Evolutionary conservation across 108 stramenopile species (phyloP).

Genomic region (Bacterosira constricta): DNA sequence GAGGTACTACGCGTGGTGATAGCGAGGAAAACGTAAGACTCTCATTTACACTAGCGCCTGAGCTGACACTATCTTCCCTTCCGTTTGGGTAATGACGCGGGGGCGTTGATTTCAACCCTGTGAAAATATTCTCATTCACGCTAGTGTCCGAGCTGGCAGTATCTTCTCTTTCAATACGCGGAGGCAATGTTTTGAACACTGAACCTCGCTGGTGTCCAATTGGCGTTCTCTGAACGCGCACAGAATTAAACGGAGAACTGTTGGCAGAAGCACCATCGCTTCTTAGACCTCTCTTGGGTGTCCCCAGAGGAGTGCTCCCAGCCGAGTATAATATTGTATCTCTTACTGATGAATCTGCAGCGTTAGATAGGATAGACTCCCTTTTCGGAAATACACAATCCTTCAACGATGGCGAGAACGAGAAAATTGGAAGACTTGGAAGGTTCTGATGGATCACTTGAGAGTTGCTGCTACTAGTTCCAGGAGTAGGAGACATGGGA

Average conservation of each 20-base stretch:
- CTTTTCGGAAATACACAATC: neutral
- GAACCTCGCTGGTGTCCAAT: constrained; percentile 1
- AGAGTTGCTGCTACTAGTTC: too few species aligned
- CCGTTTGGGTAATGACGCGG: too few species aligned
- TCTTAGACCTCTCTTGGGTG: neutral
- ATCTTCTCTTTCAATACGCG: too few species aligned
- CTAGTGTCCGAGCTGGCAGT: too few species aligned
- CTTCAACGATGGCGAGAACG: neutral
- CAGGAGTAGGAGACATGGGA: neutral
- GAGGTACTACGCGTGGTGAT: constrained; percentile 21
- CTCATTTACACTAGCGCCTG: neutral
- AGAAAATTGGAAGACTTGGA: neutral
- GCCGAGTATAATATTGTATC: neutral
- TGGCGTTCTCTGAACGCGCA: neutral
- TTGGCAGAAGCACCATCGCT: neutral
- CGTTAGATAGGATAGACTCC: neutral
- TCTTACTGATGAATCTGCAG: neutral
- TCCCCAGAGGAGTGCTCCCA: neutral
- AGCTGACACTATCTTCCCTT: too few species aligned
- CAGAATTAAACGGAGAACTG: neutral
- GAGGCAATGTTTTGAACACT: neutral
- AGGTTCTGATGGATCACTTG: neutral
- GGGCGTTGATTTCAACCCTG: too few species aligned
- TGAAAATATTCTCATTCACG: too few species aligned
- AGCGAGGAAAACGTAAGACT: constrained; percentile 2